Percentiles rank a stretch among this genome's conserved stretches.
Evolutionary conservation across 2,329 filamentous ascomycete species (phyloP).

Genomic region (Fusarium denticulatum): DNA sequence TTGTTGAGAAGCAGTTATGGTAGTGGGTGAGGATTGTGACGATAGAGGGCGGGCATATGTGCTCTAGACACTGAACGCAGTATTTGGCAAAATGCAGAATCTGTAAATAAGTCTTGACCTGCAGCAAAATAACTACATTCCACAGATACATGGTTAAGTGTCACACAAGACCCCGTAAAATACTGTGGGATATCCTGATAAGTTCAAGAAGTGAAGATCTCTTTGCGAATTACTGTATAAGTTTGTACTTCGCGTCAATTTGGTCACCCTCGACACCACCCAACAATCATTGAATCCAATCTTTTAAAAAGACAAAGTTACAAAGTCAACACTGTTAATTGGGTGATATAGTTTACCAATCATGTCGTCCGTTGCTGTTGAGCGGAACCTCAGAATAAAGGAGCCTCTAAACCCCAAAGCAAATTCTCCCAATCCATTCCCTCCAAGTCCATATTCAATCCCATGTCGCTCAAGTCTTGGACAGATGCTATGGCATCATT

Average conservation of each 20-base stretch:
- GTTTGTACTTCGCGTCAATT: neutral
- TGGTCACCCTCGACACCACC: neutral
- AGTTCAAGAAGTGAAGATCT: neutral
- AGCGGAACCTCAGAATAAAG: slow-evolving; percentile 42
- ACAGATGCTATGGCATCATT: slow-evolving; percentile 24
- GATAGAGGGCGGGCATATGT: neutral
- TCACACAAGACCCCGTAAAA: neutral
- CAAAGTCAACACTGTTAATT: neutral
- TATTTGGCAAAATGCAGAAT: slow-evolving; percentile 11
- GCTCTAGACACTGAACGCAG: slow-evolving; percentile 8
- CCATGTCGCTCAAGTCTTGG: slow-evolving; percentile 43
- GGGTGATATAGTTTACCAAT: neutral
- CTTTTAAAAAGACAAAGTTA: neutral
- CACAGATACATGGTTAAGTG: neutral
- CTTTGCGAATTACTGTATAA: neutral
- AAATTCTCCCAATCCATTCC: slow-evolving; percentile 50
- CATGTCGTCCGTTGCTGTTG: neutral
- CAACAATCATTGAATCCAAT: too few species aligned
- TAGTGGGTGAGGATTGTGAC: neutral
- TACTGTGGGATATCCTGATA: neutral
- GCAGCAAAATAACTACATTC: slow-evolving; percentile 8
- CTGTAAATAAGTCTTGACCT: slow-evolving; percentile 15
- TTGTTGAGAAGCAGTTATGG: neutral
- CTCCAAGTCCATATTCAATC: slow-evolving; percentile 47
- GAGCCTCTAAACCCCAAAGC: slow-evolving; percentile 49